phyloP scores from a whole-genome alignment of 768 basidiomycete genomes.

The Macrocybe gigantea region DNA sequence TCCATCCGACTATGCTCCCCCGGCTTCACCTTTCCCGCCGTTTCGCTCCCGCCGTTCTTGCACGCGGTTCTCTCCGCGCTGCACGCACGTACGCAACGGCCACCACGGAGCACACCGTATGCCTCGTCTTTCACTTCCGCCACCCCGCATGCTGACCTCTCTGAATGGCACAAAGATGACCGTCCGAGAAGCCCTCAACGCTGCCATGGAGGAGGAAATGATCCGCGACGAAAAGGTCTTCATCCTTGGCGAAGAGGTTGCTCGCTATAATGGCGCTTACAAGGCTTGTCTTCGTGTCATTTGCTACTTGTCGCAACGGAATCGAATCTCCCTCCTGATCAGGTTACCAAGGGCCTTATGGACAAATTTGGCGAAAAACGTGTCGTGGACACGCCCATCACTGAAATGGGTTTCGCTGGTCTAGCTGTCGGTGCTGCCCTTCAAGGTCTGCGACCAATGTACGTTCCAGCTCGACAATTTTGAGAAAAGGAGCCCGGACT shows the following conservation, averaged over 20 bases:
- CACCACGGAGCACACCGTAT: conserved; percentile 36
- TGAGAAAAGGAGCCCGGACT: neutral
- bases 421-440: conserved; percentile 92
- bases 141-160: conserved; percentile 4
- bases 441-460: conserved; percentile 92
- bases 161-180: conserved; percentile 64
- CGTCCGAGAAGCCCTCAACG: conserved; percentile 95
- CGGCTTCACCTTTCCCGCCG: conserved; percentile 58
- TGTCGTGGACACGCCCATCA: conserved; percentile 95
- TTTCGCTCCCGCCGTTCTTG: conserved; percentile 58
- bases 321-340: conserved; percentile 9
- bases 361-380: conserved; percentile 99
- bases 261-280: conserved; percentile 97
- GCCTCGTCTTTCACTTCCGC: conserved; percentile 17
- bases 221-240: conserved; percentile 91
- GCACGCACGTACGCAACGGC: conserved; percentile 64
- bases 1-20: conserved; percentile 35
- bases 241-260: conserved; percentile 95
- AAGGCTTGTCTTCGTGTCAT: conserved; percentile 48
- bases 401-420: conserved; percentile 99
- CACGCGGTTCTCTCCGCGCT: conserved; percentile 29
- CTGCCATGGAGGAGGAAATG: conserved; percentile 99
- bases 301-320: neutral
- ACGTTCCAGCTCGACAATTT: conserved; percentile 18
- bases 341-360: conserved; percentile 97